Conservation (phyloP, 1,284 basidiomycete genomes). For the Ganoderma lucidum region DNA sequence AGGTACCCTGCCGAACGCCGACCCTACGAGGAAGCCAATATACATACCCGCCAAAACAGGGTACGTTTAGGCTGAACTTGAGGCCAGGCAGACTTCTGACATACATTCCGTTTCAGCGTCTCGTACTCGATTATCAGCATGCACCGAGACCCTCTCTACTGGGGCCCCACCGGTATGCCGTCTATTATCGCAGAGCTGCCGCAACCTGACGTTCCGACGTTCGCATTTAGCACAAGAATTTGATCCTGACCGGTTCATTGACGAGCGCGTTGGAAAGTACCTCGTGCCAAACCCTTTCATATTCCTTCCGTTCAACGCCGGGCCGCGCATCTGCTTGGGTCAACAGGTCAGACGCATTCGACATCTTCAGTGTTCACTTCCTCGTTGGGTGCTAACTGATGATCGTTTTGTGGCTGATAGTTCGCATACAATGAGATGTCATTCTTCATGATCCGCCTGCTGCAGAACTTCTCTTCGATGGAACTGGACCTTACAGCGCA, state of each 20-base stretch:
- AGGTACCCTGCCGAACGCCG: constrained; percentile 35
- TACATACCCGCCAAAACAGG: constrained; percentile 38
- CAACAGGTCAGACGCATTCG: constrained; percentile 46
- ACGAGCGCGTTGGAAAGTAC: constrained; percentile 46
- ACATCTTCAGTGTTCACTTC: neutral
- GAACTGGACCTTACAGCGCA: constrained; percentile 43
- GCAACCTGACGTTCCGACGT: neutral
- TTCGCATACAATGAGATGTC: constrained; percentile 55
- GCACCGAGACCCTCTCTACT: constrained; percentile 67
- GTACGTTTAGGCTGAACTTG: constrained; percentile 16
- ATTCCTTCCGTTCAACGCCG: constrained; percentile 59
- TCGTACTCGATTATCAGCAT: constrained; percentile 65
- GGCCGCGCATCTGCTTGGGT: constrained; percentile 57
- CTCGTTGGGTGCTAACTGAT: neutral
- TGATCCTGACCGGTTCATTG: constrained; percentile 55
- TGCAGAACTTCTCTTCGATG: constrained; percentile 58
- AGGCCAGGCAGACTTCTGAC: neutral
- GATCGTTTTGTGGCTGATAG: constrained; percentile 27
- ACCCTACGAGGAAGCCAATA: constrained; percentile 35
- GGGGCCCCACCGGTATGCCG: constrained; percentile 68
- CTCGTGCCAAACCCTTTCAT: constrained; percentile 53
- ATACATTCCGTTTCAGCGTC: constrained; percentile 42
- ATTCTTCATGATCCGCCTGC: constrained; percentile 50
- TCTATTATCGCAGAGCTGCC: neutral
- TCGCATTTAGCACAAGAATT: constrained; percentile 46